Conservation (phyloP, 2,329 filamentous ascomycete genomes). For the Conoideocrella luteorostrata region DNA sequence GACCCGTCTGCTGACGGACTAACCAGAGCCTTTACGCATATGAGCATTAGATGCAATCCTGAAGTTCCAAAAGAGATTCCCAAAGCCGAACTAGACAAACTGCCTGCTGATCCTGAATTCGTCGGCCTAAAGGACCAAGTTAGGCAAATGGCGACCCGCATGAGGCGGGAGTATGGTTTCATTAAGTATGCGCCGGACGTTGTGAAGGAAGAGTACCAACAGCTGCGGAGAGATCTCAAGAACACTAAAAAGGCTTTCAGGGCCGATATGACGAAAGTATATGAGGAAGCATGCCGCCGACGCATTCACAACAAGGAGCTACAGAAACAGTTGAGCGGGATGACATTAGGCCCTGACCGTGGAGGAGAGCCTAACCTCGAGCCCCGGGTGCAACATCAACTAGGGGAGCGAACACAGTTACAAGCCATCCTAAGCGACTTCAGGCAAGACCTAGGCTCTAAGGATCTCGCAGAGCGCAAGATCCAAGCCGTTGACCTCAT, state of each 20-base stretch:
- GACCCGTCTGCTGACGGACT: conserved; percentile 6
- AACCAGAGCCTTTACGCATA: conserved; percentile 7
- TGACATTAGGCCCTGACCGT: conserved; percentile 4
- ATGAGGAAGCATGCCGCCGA: conserved; percentile 7
- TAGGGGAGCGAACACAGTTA: too few relatives aligned
- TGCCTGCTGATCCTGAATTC: conserved; percentile 4
- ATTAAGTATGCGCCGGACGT: conserved; percentile 6
- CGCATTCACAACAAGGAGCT: too few relatives aligned
- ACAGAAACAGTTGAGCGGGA: conserved; percentile 7
- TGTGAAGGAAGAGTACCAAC: background rate
- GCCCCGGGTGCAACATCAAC: too few relatives aligned
- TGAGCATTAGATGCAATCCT: conserved; percentile 8
- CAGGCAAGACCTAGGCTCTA: too few relatives aligned
- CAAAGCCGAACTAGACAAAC: conserved; percentile 6
- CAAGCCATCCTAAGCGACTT: too few relatives aligned
- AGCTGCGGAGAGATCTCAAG: background rate
- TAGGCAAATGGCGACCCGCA: background rate
- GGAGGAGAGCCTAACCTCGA: too few relatives aligned
- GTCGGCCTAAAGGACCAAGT: background rate
- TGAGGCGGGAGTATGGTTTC: conserved; percentile 7
- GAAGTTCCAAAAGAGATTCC: conserved; percentile 7
- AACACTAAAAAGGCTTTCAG: conserved; percentile 7
- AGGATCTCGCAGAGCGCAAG: too few relatives aligned
- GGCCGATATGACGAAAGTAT: conserved; percentile 6
- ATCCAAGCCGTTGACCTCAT: too few relatives aligned